Conservation (phyloP, 139 green algal species). For the Axilococcus clingmanii region DNA sequence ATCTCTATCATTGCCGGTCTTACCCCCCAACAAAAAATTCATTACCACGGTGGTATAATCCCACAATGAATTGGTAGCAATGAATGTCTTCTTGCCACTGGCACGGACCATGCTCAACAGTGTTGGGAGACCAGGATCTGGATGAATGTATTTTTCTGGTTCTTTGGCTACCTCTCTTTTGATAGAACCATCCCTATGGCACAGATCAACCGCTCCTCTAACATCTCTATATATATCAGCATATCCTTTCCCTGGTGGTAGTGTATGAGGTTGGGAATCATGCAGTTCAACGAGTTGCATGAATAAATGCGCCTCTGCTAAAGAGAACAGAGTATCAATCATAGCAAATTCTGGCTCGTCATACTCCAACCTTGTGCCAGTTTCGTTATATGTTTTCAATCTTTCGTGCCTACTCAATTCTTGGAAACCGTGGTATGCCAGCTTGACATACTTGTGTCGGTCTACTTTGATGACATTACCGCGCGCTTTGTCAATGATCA, state of each 20-base stretch:
- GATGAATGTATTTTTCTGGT: conserved; percentile 83
- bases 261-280: conserved; percentile 25
- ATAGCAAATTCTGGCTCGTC: conserved; percentile 72
- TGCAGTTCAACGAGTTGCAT: conserved; percentile 76
- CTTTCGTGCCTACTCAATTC: conserved; percentile 57
- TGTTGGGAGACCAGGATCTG: conserved; percentile 51
- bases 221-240: conserved; percentile 73
- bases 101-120: conserved; percentile 60
- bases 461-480: conserved; percentile 75
- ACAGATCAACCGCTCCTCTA: conserved; percentile 89
- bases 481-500: conserved; percentile 84
- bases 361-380: conserved; percentile 31
- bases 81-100: conserved; percentile 68
- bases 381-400: conserved; percentile 40
- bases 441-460: conserved; percentile 96
- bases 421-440: conserved; percentile 91
- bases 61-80: conserved; percentile 94
- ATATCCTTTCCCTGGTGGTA: conserved; percentile 33
- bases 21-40: conserved; percentile 74
- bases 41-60: conserved; percentile 99
- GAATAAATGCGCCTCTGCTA: conserved; percentile 90
- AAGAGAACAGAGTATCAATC: conserved; percentile 94
- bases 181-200: conserved; percentile 87
- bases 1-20: conserved; percentile 25
- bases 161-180: conserved; percentile 83